A percentile compares a stretch with the other conserved stretches of the same genome.
Evolutionary conservation across 371 early-diverging fungal genomes (phyloP).

Genomic region (Agmasoma carcini): DNA sequence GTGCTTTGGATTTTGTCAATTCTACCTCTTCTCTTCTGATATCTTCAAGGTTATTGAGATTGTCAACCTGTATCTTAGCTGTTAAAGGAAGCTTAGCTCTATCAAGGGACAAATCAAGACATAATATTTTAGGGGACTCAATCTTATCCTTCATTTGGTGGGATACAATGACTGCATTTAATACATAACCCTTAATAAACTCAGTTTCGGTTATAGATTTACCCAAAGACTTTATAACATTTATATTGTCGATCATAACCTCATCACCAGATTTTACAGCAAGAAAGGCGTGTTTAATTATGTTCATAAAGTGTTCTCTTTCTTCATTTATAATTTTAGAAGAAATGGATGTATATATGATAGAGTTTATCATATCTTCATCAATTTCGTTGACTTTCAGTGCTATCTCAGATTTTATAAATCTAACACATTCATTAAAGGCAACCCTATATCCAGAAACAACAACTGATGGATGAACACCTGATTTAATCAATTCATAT

Average conservation of each 20-base stretch:
- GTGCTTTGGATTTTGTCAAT: conserved; percentile 79
- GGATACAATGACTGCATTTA: conserved; percentile 85
- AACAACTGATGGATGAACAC: conserved; percentile 91
- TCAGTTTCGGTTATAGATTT: conserved; percentile 74
- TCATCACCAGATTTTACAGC: conserved; percentile 67
- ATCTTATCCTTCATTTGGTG: conserved; percentile 48
- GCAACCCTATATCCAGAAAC: conserved; percentile 91
- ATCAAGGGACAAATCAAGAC: conserved; percentile 92
- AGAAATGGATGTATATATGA: conserved; percentile 91
- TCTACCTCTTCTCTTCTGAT: conserved; percentile 84
- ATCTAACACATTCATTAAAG: conserved; percentile 88
- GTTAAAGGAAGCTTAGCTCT: conserved; percentile 95
- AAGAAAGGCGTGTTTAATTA: conserved; percentile 71
- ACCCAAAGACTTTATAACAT: conserved; percentile 94
- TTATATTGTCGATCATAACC: conserved; percentile 81
- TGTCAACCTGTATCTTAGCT: conserved; percentile 84
- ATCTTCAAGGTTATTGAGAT: conserved; percentile 87
- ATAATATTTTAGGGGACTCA: conserved; percentile 81
- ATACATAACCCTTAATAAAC: conserved; percentile 81
- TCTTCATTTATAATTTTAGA: conserved; percentile 83
- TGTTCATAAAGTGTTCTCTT: conserved; percentile 77
- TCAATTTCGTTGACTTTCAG: conserved; percentile 56
- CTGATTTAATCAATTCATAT: conserved; percentile 82
- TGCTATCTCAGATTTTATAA: conserved; percentile 78
- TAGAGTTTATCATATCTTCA: conserved; percentile 74